Evolutionary conservation across 345 rosid species (phyloP), one percentile per base, ranked within the genome.

Genomic region (Citrus cavaleriei): DNA sequence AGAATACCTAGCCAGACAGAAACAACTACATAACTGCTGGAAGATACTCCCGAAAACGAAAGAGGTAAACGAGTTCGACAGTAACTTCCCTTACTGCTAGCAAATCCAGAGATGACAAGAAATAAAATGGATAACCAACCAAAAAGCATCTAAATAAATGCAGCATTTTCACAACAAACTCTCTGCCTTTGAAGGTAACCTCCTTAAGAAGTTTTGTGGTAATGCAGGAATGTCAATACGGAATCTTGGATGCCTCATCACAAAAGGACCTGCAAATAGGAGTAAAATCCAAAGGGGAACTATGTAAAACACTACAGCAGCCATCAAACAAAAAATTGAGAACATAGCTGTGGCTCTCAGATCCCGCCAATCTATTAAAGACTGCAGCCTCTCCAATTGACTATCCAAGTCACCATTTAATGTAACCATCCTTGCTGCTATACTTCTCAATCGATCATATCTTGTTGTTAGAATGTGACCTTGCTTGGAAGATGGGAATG

Each of bases 401-500:
- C 77, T 79, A 38, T 86, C 90, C 18, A 89, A 32, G 79, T 87
- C 89, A 2, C 90, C 90, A 5, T 84, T 27, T 71, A 79, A 70
- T 1, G 73, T 40, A 74, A 69, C 75, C 61, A 86, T 58, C 80
- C 82, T 83, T 28, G 85, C 89, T 1, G 80, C 89, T 25, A 87
- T 82, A 77, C 84, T 79, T 77, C 92, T 86, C 59, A 89, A 30
- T 6, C 87, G 68, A 49, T 89, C 92, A 32, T 89, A 89, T 77
- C 92, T 83, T 51, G 14, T 63, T 70, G 77, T 83, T 25, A 87
- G 68, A 22, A 80, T 65, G 0, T 86, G 86, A 2, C 72, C 67
- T 0, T 64, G 72, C 21, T 49, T 76, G 0, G 90, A 84, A 10
- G 89, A 54, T 19, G 92, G 92, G 64, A 84, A 87, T 12, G 90